Percentiles rank a stretch among this genome's conserved stretches.
These are phyloP conservation scores for Leptomonas seymouri DNA, from an alignment of 208 protist genomes.

Conservation along the genomic window DNA sequence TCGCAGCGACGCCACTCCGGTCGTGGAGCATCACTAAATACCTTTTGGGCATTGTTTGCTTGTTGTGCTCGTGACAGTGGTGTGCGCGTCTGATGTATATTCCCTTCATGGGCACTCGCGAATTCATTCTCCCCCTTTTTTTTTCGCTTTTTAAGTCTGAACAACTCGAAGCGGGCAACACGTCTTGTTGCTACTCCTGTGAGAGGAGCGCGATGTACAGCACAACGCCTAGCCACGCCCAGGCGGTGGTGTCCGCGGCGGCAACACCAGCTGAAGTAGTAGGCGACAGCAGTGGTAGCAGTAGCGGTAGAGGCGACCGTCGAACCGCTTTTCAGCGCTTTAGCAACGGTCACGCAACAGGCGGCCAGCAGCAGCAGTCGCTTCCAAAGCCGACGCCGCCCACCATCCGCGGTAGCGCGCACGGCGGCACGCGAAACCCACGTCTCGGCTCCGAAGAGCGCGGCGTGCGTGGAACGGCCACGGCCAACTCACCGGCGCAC, in stretches of 20 bases:
- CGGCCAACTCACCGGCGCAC: background rate
- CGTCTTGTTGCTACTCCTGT: slow-evolving; percentile 7
- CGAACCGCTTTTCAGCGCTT: slow-evolving; percentile 2
- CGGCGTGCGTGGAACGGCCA: background rate
- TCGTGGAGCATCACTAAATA: background rate
- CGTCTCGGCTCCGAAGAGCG: slow-evolving; percentile 15
- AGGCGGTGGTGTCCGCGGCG: background rate
- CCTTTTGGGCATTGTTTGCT: background rate
- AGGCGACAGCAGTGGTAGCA: slow-evolving; percentile 15
- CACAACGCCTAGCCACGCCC: background rate
- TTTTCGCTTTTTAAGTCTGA: too few relatives aligned
- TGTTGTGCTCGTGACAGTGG: too few relatives aligned
- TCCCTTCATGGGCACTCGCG: too few relatives aligned
- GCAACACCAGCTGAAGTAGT: background rate
- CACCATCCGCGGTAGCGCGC: background rate
- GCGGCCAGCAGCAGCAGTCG: background rate
- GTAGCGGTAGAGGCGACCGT: background rate
- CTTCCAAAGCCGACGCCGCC: slow-evolving; percentile 12
- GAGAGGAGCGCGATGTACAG: slow-evolving; percentile 3
- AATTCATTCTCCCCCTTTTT: too few relatives aligned
- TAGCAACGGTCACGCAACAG: background rate
- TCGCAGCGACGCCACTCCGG: background rate
- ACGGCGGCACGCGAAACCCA: slow-evolving; percentile 17
- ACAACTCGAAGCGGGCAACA: slow-evolving; percentile 3
- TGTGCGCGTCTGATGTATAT: too few relatives aligned